A percentile compares a stretch with the other conserved stretches of the same genome.
Conservation (phyloP, 176 grass and related monocot species). For the Triticum timopheevii region DNA sequence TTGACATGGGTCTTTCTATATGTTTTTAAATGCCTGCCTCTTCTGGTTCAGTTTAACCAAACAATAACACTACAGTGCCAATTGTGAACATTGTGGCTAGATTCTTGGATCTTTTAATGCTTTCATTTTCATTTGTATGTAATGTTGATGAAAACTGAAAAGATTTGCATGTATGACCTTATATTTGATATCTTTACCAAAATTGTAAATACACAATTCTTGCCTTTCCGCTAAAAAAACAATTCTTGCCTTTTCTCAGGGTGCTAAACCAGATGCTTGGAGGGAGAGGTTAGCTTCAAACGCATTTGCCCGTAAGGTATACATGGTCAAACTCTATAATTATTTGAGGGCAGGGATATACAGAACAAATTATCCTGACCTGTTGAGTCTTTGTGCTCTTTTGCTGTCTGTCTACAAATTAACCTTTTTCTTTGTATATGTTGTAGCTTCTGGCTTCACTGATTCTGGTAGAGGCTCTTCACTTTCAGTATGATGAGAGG, state of each 20-base stretch:
- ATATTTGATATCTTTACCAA: neutral
- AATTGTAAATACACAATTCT: neutral
- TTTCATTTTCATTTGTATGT: neutral
- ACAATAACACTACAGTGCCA: neutral
- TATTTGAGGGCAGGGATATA: constrained; percentile 6
- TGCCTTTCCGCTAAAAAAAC: neutral
- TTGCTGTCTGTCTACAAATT: constrained; percentile 8
- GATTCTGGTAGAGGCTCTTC: constrained; percentile 59
- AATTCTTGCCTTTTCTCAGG: constrained; percentile 35
- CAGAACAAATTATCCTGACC: neutral
- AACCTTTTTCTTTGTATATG: neutral
- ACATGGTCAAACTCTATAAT: neutral
- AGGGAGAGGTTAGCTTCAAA: constrained; percentile 67
- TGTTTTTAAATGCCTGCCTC: constrained; percentile 10
- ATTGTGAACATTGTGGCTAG: neutral
- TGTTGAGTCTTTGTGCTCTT: neutral
- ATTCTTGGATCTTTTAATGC: neutral
- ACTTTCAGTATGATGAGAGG: constrained; percentile 72
- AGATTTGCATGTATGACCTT: neutral
- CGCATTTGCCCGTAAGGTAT: constrained; percentile 65
- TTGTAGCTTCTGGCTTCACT: constrained; percentile 71
- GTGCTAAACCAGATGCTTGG: constrained; percentile 49
- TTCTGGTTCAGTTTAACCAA: neutral
- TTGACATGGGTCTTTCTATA: neutral
- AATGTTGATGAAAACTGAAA: neutral